Evolutionary conservation across 176 grass and related monocot species (phyloP), one percentile per base, ranked within the genome.

Genomic region (Musa acuminata): DNA sequence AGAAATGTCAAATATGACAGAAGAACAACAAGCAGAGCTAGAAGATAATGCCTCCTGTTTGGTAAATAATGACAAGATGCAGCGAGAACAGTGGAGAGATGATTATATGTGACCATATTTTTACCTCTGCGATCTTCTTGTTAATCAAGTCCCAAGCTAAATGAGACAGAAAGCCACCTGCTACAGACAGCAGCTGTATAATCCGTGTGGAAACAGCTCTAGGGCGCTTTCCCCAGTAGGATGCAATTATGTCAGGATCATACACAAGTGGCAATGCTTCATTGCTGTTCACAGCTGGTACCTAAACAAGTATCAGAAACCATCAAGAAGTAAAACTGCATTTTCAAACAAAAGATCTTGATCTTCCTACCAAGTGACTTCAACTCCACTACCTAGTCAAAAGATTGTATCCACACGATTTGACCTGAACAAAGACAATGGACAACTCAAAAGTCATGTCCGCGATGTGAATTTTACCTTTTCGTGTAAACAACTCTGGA

Each of bases 111-210:
- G n/a, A 5, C 53, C 27, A 69, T 78, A 72, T 29, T 24, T 67
- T 26, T 80, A 97, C 94, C 94, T 97, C 94, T 82, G 93, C 93
- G 80, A 97, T 68, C 27, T 91, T 93, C 74, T 93, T 81, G 72
- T 55, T 87, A 10, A 97, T 83, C 73, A 97, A 78, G 74, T 97
- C 94, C 0, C 81, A 93, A 78, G 90, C 86, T 58, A 93, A 77
- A 78, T 85, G 80, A 23, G 94, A 97, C 50, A 97, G 85, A 79
- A 97, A 97, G 49, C 94, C 94, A 48, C 94, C 94, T 57, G 90
- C 90, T 4, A 97, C 94, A 64, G 94, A 97, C 16, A 97, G 43
- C 55, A 97, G 72, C 57, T 97, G 94, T 78, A 93, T 82, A 21
- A 82, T 80, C 22, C 90, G 82, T 19, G 94, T 97, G 43, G 90